Conservation (phyloP, 352 stramenopile genomes). For the Pythium phragmiticola region DNA sequence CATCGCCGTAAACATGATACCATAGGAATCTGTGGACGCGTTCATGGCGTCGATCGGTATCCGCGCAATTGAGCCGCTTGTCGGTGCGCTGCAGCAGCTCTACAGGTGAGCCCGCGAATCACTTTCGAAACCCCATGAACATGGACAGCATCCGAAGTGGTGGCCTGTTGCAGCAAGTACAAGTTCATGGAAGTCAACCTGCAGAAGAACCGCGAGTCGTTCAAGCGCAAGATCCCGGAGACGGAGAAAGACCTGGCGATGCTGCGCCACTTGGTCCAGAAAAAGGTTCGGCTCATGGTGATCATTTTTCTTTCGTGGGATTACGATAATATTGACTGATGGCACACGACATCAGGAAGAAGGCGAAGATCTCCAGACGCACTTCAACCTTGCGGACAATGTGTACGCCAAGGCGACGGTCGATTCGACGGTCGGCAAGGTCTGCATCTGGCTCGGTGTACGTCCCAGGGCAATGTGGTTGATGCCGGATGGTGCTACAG, state of each 20-base stretch:
- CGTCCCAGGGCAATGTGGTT: constrained; percentile 9
- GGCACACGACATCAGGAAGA: constrained; percentile 41
- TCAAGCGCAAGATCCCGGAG: constrained; percentile 92
- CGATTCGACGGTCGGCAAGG: constrained; percentile 86
- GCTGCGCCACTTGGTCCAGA: constrained; percentile 71
- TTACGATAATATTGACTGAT: neutral
- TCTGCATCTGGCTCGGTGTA: constrained; percentile 97
- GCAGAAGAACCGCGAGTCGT: constrained; percentile 82
- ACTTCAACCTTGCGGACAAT: constrained; percentile 95
- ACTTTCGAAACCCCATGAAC: too few species aligned
- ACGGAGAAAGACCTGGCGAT: constrained; percentile 86
- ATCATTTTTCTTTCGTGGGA: neutral
- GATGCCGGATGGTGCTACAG: neutral
- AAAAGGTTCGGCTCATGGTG: constrained; percentile 40
- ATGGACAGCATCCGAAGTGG: neutral
- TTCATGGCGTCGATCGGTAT: constrained; percentile 64
- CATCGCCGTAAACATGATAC: neutral
- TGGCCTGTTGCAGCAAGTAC: constrained; percentile 63
- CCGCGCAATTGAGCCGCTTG: constrained; percentile 66
- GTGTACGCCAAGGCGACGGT: constrained; percentile 95
- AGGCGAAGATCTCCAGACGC: constrained; percentile 78
- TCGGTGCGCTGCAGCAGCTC: constrained; percentile 81
- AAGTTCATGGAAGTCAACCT: constrained; percentile 90
- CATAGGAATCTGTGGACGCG: constrained; percentile 65
- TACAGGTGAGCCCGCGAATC: constrained; percentile 42